Percentiles rank a stretch among this genome's conserved stretches.
These are phyloP conservation scores for Triticum aestivum DNA, from an alignment of 176 grass and related monocot genomes.

Conservation along the genomic window IWGSC_CS_RefSeq_v2.1 NC_057800.1:474584941-474585440, in stretches of 20 bases:
- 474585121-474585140: conserved; percentile 57
- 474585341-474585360: conserved; percentile 76
- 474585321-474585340: conserved; percentile 67
- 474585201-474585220: conserved; percentile 57
- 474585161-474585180: conserved; percentile 59
- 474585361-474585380: conserved; percentile 67
- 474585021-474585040: conserved; percentile 46
- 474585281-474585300: conserved; percentile 73
- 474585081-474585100: conserved; percentile 27
- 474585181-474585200: conserved; percentile 66
- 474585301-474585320: conserved; percentile 85
- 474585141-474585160: conserved; percentile 60
- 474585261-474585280: conserved; percentile 67
- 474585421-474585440: conserved; percentile 90
- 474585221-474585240: conserved; percentile 52
- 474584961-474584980: conserved; percentile 74
- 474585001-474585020: conserved; percentile 52
- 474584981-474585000: conserved; percentile 90
- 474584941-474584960: conserved; percentile 70
- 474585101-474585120: conserved; percentile 47
- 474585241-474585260: conserved; percentile 59
- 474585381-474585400: conserved; percentile 73
- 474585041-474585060: conserved; percentile 41
- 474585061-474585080: conserved; percentile 40
- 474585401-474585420: conserved; percentile 80